Base-by-base conservation (phyloP, 2,329 filamentous ascomycete genomes). In the Ascocoryne sarcoides region DNA sequence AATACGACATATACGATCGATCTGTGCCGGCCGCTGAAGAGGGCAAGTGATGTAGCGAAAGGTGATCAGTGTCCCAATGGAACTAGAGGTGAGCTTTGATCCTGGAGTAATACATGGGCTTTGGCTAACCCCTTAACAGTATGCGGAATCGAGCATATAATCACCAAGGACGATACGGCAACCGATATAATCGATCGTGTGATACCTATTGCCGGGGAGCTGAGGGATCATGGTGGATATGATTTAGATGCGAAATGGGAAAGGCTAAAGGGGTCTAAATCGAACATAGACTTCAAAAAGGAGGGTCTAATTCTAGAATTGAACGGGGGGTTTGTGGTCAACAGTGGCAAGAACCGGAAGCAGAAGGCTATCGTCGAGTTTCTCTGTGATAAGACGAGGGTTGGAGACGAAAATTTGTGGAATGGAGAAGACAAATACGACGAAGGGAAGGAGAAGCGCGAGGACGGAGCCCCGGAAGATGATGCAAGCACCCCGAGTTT, bases 351-450 rank as follows among this genome's bases (percentile, higher is more conserved):
- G 36, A 67, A 70, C 40, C 64, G 65, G 19, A 67, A 75, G 44
- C 84, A 93, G 61, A 79, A 77, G 55, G 85, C 88, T 3, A 73
- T 94, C 8, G 75, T 96, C 39, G 84, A 94, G 55, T 88, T 96
- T 52, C 60, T 89, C 15, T 98, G 92, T 64, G 82, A 94, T 56
- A 67, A 64, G 20, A 70, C 82, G 2, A 71, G 75, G 50, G 79
- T 79, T 7, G 89, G 89, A 1, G 71, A 82, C 5, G 89, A 95
- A 64, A 76, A 75, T 49, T 77, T 84, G 53, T 75, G 71, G 59
- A 67, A 71, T 32, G 60, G 68, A 3, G 66, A 73, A 46, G 73
- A 81, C 43, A 65, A 74, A 49, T 75, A 77, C 48, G 67, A 68
- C 4, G 46, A 58, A 20, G 51, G 60, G 23, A 43, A 45, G 16